Percentiles rank a stretch among this genome's conserved stretches.
These are phyloP conservation scores for Nyctanthes arbortristis DNA, from an alignment of 257 asterid genomes.

Conservation along the genomic window DNA sequence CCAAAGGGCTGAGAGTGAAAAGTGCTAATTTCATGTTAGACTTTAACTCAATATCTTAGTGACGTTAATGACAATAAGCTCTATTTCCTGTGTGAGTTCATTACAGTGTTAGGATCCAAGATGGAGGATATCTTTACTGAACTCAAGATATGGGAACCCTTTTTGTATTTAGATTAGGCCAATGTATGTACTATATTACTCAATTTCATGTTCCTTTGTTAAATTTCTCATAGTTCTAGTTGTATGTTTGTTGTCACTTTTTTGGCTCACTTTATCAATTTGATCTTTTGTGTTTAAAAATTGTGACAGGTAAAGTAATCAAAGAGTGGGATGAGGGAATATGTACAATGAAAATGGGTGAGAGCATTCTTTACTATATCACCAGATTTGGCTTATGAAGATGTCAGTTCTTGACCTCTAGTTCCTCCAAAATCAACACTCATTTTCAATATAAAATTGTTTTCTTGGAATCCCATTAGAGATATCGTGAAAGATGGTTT, in stretches of 20 bases:
- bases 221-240: neutral
- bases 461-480: slow-evolving; percentile 59
- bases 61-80: neutral
- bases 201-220: neutral
- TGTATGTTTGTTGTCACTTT: too few relatives aligned
- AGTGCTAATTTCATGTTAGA: too few relatives aligned
- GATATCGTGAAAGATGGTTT: slow-evolving; percentile 63
- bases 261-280: too few relatives aligned
- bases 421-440: slow-evolving; percentile 69
- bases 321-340: slow-evolving; percentile 71
- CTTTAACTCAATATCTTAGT: neutral
- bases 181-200: slow-evolving; percentile 32
- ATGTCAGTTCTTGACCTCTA: slow-evolving; percentile 47
- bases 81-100: slow-evolving; percentile 46
- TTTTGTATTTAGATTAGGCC: slow-evolving; percentile 62
- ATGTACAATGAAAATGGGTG: slow-evolving; percentile 62
- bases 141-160: slow-evolving; percentile 51
- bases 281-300: neutral
- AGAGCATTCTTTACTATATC: slow-evolving; percentile 59
- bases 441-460: slow-evolving; percentile 48
- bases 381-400: slow-evolving; percentile 57
- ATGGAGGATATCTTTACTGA: slow-evolving; percentile 44
- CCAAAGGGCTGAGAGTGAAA: too few relatives aligned
- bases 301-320: slow-evolving; percentile 56
- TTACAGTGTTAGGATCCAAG: slow-evolving; percentile 47